Base-by-base conservation (phyloP, 2,329 filamentous ascomycete species). In the Trichoderma cornu-damae region DNA sequence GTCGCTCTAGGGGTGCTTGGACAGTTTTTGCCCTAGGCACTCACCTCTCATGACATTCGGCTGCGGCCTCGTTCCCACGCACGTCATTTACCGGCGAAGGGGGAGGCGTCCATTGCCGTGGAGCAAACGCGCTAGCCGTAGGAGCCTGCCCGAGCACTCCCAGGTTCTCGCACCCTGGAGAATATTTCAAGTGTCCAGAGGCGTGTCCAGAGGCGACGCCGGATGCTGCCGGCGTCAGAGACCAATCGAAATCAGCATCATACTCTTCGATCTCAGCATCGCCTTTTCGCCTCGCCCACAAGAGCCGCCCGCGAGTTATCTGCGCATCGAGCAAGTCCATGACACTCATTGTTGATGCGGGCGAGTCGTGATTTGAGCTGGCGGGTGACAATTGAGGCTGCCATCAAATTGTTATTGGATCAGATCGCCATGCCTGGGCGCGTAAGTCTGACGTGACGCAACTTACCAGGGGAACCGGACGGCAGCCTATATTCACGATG, bases 401-500 rank as follows among this genome's bases (percentile, higher is more conserved):
- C 7, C 18, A 7, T 5, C 5, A 32, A 6, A 12, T 46, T 20
- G 14, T 12, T 42, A 24, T 46, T 47, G 40, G 24, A n/a, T 16
- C 2, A 14, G n/a, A 7, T 12, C 16, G 14, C 16, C 18, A 6
- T 34, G 6, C 9, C 11, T 22, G 3, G 9, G 6, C 5, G n/a
- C 4, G 3, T n/a, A n/a, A n/a, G n/a, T n/a, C n/a, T 3, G 48
- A n/a, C 2, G 12, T 3, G 7, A 9, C 7, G 22, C 1, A 35
- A 49, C 68, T 62, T 65, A 78, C 76, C 63, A 66, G 59, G 9
- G 72, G 69, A 14, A 71, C 67, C 18, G 71, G 56, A 14, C 72
- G 70, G 42, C 70, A 67, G 3, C 77, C 77, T 14, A 81, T 68
- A 4, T 72, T 68, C 52, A 64, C 70, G 26, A 79, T 57, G 9